Base-by-base conservation (phyloP, 2,329 filamentous ascomycete species). In the Botrytis squamosa region DNA sequence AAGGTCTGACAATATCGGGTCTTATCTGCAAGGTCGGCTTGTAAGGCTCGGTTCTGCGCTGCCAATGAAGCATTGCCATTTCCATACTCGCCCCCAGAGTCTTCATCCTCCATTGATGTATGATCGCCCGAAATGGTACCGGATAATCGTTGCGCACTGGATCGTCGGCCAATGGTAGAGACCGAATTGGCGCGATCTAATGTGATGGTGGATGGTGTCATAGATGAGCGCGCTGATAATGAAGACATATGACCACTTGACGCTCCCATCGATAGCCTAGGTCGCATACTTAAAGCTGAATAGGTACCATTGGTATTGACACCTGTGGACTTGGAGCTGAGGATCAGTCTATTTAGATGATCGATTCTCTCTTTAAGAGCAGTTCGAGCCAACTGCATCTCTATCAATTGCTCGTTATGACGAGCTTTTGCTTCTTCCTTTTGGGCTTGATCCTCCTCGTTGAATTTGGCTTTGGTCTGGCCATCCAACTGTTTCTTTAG, bases 321-420 rank as follows among this genome's bases (percentile, higher is more conserved):
- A 8, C 96, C 96, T 9, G 93, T 92, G 8, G 95, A 98, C 81
- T 98, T 98, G 25, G 95, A 98, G 81, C 94, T 97, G 74, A 99
- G 85, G 76, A 99, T 98, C 68, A 99, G 86, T 66, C 95, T 91
- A 83, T 98, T 99, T 65, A 99, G 86, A 82, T 99, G 96, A 81
- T 98, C 95, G 79, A 99, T 99, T 44, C 96, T 91, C 85, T 99
- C 96, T 82, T 98, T 99, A 72, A 99, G 85, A 0, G 96, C 96
- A 0, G 96, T 99, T 60, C 96, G 90, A 46, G 96, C 96, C 65
- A 99, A 88, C 82, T 99, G 96, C 93, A 99, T 98, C 83, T 99
- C 96, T 72, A 99, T 87, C 88, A 99, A 95, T 82, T 99, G 96
- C 84, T 98, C 96, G 81, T 98, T 95, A 78, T 98, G 96, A 57